These are phyloP conservation scores for Rhizopus stolonifer DNA, from an alignment of 371 early-diverging fungal genomes.

Conservation along the genomic window DNA sequence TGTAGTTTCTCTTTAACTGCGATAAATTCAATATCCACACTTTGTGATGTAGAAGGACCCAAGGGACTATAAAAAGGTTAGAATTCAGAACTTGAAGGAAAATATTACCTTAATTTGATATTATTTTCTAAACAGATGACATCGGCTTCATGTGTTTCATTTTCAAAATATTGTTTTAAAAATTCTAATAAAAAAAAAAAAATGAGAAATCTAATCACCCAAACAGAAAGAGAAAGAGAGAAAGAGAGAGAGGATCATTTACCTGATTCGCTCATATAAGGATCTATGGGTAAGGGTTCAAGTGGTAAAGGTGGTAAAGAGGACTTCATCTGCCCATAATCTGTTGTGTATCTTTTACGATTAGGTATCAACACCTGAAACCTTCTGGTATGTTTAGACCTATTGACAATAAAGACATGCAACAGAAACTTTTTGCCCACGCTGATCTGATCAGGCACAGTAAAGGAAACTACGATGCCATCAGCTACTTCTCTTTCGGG, in stretches of 20 bases:
- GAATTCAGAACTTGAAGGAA: too few relatives aligned
- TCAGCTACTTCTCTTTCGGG: conserved; percentile 45
- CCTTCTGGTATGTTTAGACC: conserved; percentile 62
- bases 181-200: conserved; percentile 40
- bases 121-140: conserved; percentile 75
- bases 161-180: conserved; percentile 59
- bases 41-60: conserved; percentile 55
- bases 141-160: conserved; percentile 70
- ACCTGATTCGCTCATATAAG: conserved; percentile 66
- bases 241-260: too few relatives aligned
- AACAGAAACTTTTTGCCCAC: conserved; percentile 71
- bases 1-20: conserved; percentile 70
- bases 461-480: conserved; percentile 70
- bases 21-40: conserved; percentile 71
- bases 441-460: conserved; percentile 37
- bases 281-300: conserved; percentile 49
- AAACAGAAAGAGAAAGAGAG: background rate
- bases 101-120: conserved; percentile 54
- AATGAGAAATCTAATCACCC: conserved; percentile 1
- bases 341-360: conserved; percentile 51
- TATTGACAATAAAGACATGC: conserved; percentile 73
- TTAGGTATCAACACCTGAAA: conserved; percentile 69
- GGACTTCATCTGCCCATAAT: conserved; percentile 23
- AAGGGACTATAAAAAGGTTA: too few relatives aligned
- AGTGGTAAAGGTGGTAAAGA: conserved; percentile 48